Evolutionary conservation across 306 rosid species (phyloP), one percentile per base, ranked within the genome.

Genomic region (Arachis stenosperma): DNA sequence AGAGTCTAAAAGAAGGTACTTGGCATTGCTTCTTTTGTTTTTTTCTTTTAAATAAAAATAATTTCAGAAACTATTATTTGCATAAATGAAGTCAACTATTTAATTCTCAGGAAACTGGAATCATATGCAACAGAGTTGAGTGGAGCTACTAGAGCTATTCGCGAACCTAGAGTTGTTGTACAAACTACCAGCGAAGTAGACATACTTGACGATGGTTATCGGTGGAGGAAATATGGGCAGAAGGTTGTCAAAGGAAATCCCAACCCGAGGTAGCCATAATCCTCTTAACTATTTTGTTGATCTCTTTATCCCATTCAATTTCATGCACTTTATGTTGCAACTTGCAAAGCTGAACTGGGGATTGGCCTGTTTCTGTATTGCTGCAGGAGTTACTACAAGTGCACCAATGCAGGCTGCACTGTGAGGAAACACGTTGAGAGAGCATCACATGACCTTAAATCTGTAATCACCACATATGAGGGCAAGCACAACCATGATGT

Each of bases 171-270:
- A 86, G 99, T 94, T 63, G 99, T 94, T 33, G 99, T 94, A 67
- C 99, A 94, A 82, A 94, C 99, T 37, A 94, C 99, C 71, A 94
- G 97, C 13, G 99, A 91, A 83, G 97, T 94, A 30, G 99, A 94
- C 81, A 91, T 94, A 80, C 92, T 94, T 4, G 97, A 94, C 12
- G 99, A 94, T 79, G 97, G 97, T 69, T 94, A 94, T 66, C 89
- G 99, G 8, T 94, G 99, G 99, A 89, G 99, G 29, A 94, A 94
- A 74, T 94, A 94, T 39, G 99, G 99, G 29, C 99, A 94, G 80
- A 94, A 94, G 79, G 97, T 91, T 51, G 99, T 94, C 62, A 94
- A 94, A 82, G 97, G 99, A 79, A 94, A 94, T 82, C 97, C 99
- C 55, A 94, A 94, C 67, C 99, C 99, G 70, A 94, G 99, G 98